A percentile compares a stretch with the other conserved stretches of the same genome.
phyloP scores from a whole-genome alignment of 345 rosid species.

The Brassica carinata region DNA sequence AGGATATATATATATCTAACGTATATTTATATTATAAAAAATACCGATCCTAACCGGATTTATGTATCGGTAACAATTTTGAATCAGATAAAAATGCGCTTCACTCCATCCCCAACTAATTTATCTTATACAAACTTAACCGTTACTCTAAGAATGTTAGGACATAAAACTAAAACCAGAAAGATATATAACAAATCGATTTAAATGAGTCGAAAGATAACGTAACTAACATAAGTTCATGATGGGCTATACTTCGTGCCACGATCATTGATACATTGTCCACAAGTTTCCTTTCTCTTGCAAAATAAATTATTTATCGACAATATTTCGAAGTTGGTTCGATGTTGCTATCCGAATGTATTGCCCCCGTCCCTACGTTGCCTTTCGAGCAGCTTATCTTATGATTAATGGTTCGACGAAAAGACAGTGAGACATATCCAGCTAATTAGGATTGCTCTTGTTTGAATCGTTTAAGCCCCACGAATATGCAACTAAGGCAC shows the following conservation, averaged over 20 bases:
- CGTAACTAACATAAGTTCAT: conserved; percentile 14
- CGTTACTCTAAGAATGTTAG: neutral
- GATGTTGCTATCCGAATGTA: conserved; percentile 41
- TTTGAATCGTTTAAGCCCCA: conserved; percentile 25
- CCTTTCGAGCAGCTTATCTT: conserved; percentile 29
- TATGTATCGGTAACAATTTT: neutral
- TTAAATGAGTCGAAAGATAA: conserved; percentile 17
- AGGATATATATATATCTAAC: neutral
- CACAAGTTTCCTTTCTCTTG: conserved; percentile 19
- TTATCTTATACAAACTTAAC: neutral
- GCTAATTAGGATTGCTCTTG: conserved; percentile 33
- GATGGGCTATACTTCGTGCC: conserved; percentile 37
- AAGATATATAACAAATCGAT: conserved; percentile 27
- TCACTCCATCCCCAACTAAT: neutral
- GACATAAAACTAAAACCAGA: neutral
- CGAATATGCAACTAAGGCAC: conserved; percentile 6
- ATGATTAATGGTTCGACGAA: conserved; percentile 35
- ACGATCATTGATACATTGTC: conserved; percentile 36
- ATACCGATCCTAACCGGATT: neutral
- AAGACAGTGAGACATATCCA: conserved; percentile 42
- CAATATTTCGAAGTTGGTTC: conserved; percentile 40
- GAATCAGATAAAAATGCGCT: neutral
- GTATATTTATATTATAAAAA: neutral
- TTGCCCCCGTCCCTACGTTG: conserved; percentile 43
- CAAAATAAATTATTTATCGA: conserved; percentile 19